Base-by-base conservation (phyloP, 805 yeast genomes). In the Candida endomychidarum region DNA sequence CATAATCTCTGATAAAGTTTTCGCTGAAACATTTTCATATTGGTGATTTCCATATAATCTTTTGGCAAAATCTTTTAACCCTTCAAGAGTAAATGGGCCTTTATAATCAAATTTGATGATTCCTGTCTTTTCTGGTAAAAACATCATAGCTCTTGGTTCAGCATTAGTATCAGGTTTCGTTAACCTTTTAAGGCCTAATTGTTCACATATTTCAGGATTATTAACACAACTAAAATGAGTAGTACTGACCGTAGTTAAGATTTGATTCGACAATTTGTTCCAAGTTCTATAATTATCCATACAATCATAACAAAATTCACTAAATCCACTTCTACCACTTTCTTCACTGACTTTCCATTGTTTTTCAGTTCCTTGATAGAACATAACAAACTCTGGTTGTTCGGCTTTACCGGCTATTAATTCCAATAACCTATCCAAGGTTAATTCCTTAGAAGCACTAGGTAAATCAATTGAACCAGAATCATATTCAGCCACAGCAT, bases 221-320 rank as follows among this genome's bases (percentile, higher is more conserved):
- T 73, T 52, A 25, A 61, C 57, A 58, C 93, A 85, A 58, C 78
- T 80, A 47, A 83, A 64, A 55, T 79, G 87, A 3, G 77, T 83
- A 0, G 77, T 60, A 10, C 58, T 58, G 17, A 75, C 62, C 3
- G 54, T 45, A 4, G 62, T 48, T 8, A 54, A 45, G 5, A 83
- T 54, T 19, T 68, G 72, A 48, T 77, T 77, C 5, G 83, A 72
- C 4, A 81, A 56, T 22, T 70, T 59, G 37, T 72, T 74, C 93
- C 91, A 86, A 1, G 67, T 50, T 44, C 72, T 70, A 45, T 76
- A 74, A 44, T 75, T 71, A 11, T 72, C 75, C 30, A 66, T 49
- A 48, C 86, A 78, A 36, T 72, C 70, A 12, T 67, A 65, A 51
- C 83, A 79, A 9, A 45, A 33, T 7, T 52, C 48, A 10, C 57